Evolutionary conservation across 2,329 filamentous ascomycete species (phyloP), one percentile per base, ranked within the genome.

Genomic region (Curvularia eragrostidis): DNA sequence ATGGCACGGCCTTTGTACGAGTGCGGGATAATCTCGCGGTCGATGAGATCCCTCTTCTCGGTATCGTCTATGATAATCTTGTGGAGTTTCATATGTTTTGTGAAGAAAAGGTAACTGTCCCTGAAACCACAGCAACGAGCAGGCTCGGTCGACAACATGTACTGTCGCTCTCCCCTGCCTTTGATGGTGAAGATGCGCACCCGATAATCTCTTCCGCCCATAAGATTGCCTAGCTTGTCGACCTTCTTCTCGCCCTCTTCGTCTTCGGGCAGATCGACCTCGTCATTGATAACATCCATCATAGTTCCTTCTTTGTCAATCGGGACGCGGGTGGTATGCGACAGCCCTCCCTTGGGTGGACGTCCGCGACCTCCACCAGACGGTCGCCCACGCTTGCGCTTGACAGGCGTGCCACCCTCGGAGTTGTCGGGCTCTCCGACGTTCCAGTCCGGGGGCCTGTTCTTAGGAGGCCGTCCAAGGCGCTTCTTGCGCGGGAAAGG

Each of bases 1-100:
- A 99, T 99, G 5, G 94, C 92, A 52, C 95, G 91, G 59, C 95
- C 95, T 78, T 98, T 99, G 87, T 99, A 99, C 26, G 93, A 97
- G 81, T 97, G 95, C 1, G 95, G 95, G 63, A 99, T 97, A 72
- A 99, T 90, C 5, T 96, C 91, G 59, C 95, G 88, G 67, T 96
- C 92, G 72, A 99, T 99, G 81, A 99, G 86, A 77, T 98, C 93
- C 59, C 90, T 88, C 82, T 99, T 99, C 78, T 96, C 94, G n/a
- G 95, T 90, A 65, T 99, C 95, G 69, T 93, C 93, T 55, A 98
- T 91, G 70, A 99, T 97, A 71, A 99, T 97, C 81, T 99, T 99
- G 85, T 93, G 95, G 13, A 99, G 89, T 71, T 93, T 89, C 75
- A 91, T 91, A 79, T 99, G 95, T 79, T 98, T 99, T 63, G 95